These are phyloP conservation scores for Keithomyces neogunnii DNA, from an alignment of 2,329 filamentous ascomycete species.

Conservation along the genomic window DNA sequence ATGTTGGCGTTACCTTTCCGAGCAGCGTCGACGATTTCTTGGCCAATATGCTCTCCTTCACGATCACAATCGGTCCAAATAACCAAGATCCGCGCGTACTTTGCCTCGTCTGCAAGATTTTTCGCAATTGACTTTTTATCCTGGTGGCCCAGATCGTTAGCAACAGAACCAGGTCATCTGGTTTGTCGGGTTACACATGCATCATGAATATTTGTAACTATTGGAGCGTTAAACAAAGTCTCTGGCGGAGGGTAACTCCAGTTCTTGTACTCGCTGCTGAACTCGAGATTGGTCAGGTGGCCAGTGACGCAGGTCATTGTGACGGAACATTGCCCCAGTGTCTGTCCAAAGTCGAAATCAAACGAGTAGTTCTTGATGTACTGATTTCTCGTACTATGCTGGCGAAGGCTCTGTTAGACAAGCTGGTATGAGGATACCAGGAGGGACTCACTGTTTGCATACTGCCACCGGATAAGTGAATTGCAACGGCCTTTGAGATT, in stretches of 20 bases:
- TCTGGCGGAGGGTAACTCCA: conserved; percentile 78
- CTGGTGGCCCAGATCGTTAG: conserved; percentile 28
- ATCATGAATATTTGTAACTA: conserved; percentile 58
- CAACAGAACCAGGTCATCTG: background rate
- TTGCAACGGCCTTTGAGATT: conserved; percentile 88
- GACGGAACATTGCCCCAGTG: conserved; percentile 75
- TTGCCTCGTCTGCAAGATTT: conserved; percentile 77
- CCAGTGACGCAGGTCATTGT: conserved; percentile 92
- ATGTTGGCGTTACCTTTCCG: conserved; percentile 63
- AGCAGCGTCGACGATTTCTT: conserved; percentile 80
- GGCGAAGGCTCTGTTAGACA: conserved; percentile 13
- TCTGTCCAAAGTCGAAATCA: conserved; percentile 72
- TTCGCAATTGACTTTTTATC: conserved; percentile 73
- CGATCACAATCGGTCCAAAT: conserved; percentile 99
- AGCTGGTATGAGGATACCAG: background rate
- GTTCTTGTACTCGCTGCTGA: conserved; percentile 62
- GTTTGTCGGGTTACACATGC: conserved; percentile 31
- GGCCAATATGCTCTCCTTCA: conserved; percentile 93
- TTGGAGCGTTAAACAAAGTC: conserved; percentile 71
- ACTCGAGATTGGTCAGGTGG: conserved; percentile 76
- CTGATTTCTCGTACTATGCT: conserved; percentile 62
- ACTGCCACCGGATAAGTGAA: conserved; percentile 73
- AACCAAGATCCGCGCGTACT: conserved; percentile 64
- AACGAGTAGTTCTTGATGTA: conserved; percentile 96
- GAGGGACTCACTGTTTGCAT: conserved; percentile 55